phyloP scores from a whole-genome alignment of 23 red algal genomes.

The Agarophyton chilense region DNA sequence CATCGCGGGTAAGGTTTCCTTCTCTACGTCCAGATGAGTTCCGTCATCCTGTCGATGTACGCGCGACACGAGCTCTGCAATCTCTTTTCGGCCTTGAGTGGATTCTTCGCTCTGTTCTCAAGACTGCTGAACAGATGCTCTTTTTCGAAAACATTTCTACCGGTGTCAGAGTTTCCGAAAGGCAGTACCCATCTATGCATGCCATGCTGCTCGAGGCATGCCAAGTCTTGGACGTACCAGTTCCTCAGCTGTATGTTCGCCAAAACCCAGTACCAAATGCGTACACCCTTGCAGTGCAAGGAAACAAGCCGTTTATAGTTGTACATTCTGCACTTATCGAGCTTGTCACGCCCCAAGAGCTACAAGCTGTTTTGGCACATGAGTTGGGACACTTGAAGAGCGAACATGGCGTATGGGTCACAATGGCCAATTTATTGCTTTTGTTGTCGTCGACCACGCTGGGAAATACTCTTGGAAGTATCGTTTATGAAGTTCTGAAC shows the following conservation, averaged over 20 bases:
- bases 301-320: conserved; percentile 93
- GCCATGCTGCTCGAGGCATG: conserved; percentile 73
- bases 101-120: conserved; percentile 59
- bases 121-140: conserved; percentile 72
- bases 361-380: conserved; percentile 92
- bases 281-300: conserved; percentile 96
- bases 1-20: conserved; percentile 67
- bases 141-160: conserved; percentile 90
- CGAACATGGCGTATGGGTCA: conserved; percentile 96
- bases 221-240: conserved; percentile 73
- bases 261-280: conserved; percentile 93
- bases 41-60: conserved; percentile 84
- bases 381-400: conserved; percentile 96
- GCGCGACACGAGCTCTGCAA: conserved; percentile 52
- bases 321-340: conserved; percentile 85
- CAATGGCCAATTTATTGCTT: conserved; percentile 87
- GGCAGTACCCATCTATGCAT: conserved; percentile 87
- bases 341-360: conserved; percentile 80
- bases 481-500: conserved; percentile 57
- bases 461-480: conserved; percentile 57
- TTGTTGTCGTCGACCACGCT: conserved; percentile 59
- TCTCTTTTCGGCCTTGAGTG: conserved; percentile 61
- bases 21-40: conserved; percentile 76
- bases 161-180: conserved; percentile 71
- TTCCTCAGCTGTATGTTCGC: conserved; percentile 88